Evolutionary conservation across 371 early-diverging fungal genomes (phyloP).

Genomic region (Saksenaea vasiformis): DNA sequence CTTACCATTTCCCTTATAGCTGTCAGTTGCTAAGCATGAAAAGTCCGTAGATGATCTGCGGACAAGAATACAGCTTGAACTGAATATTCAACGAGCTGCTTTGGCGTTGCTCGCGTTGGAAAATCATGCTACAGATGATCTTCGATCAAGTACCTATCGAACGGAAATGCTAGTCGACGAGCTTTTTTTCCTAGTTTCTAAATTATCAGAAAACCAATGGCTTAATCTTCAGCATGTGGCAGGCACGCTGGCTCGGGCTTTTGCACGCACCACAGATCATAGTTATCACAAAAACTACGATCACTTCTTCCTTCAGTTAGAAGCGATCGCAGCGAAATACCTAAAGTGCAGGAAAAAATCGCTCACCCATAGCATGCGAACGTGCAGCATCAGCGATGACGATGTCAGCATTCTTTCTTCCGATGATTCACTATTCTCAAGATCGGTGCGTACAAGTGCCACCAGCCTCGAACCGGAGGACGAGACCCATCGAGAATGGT

Average conservation of each 20-base stretch:
- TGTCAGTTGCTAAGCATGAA: background rate
- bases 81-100: background rate
- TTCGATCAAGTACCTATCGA: background rate
- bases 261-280: background rate
- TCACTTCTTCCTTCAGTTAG: background rate
- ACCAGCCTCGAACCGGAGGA: slow-evolving; percentile 17
- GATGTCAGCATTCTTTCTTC: slow-evolving; percentile 15
- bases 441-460: slow-evolving; percentile 19
- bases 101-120: background rate
- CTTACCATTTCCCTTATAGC: background rate
- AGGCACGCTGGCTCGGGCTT: slow-evolving; percentile 15
- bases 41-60: background rate
- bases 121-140: background rate
- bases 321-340: background rate
- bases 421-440: slow-evolving; percentile 17
- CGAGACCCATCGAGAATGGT: background rate
- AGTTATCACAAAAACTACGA: background rate
- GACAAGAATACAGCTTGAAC: background rate
- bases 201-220: background rate
- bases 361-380: background rate
- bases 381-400: slow-evolving; percentile 9
- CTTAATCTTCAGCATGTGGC: slow-evolving; percentile 25
- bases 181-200: background rate
- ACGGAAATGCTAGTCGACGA: background rate
- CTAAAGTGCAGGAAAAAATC: background rate